These are phyloP conservation scores for Pseudozyma pruni DNA, from an alignment of 1,284 basidiomycete species.

Conservation along the genomic window DNA sequence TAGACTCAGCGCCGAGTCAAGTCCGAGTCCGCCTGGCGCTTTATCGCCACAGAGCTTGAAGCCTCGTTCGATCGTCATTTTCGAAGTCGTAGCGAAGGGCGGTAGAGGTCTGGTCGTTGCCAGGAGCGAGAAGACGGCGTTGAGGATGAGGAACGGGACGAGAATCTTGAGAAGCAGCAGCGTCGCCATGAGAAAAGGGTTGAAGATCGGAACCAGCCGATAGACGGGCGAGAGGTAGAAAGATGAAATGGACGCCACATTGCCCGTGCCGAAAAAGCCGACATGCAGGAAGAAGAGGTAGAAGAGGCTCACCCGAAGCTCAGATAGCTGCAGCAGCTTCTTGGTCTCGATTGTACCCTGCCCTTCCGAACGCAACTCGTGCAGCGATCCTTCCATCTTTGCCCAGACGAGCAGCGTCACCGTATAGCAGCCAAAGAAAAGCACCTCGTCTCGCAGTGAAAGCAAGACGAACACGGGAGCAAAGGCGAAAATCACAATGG, in stretches of 20 bases:
- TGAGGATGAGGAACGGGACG: constrained; percentile 74
- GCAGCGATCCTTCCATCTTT: constrained; percentile 72
- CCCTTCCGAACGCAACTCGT: constrained; percentile 15
- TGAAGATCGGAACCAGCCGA: constrained; percentile 85
- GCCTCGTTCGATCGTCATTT: constrained; percentile 24
- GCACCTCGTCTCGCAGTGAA: constrained; percentile 82
- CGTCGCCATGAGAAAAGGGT: constrained; percentile 81
- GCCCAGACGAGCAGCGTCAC: constrained; percentile 78
- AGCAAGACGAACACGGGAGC: constrained; percentile 82
- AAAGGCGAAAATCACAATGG: constrained; percentile 71
- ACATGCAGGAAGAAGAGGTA: constrained; percentile 88
- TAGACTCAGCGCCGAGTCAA: constrained; percentile 39
- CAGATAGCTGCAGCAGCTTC: constrained; percentile 73
- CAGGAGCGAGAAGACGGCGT: constrained; percentile 72
- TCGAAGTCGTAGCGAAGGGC: constrained; percentile 1
- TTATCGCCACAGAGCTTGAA: constrained; percentile 43
- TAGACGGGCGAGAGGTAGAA: constrained; percentile 92
- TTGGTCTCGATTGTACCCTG: too few relatives aligned
- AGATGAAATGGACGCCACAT: constrained; percentile 86
- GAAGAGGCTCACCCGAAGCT: constrained; percentile 80
- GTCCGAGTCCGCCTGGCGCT: constrained; percentile 51
- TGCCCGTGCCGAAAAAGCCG: constrained; percentile 83
- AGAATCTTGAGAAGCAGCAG: constrained; percentile 74
- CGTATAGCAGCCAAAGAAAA: constrained; percentile 81
- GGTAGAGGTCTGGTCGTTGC: constrained; percentile 15